These are phyloP conservation scores for Mycena amicta DNA, from an alignment of 768 basidiomycete species.

Conservation along the genomic window DNA sequence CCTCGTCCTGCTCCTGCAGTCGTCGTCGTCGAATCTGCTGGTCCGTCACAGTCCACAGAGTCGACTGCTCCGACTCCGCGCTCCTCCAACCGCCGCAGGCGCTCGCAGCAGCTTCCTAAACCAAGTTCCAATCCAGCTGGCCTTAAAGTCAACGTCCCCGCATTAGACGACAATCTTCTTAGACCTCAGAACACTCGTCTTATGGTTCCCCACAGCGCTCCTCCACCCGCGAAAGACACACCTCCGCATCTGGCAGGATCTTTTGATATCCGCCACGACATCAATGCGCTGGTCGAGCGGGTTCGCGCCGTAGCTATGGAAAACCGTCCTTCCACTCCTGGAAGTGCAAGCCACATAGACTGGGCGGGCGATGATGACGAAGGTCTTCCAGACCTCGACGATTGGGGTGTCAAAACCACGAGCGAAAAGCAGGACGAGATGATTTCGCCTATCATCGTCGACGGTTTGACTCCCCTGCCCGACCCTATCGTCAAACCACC, in stretches of 20 bases:
- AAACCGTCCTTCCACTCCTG: constrained; percentile 67
- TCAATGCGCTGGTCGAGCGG: constrained; percentile 78
- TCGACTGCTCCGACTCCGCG: constrained; percentile 37
- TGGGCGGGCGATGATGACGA: constrained; percentile 91
- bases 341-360: constrained; percentile 68
- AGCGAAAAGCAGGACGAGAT: constrained; percentile 37
- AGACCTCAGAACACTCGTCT: constrained; percentile 35
- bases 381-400: constrained; percentile 79
- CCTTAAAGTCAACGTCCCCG: constrained; percentile 36
- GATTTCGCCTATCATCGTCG: constrained; percentile 72
- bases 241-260: constrained; percentile 56
- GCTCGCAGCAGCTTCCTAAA: constrained; percentile 46
- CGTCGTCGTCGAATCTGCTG: constrained; percentile 27
- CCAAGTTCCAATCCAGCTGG: constrained; percentile 22
- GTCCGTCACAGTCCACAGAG: constrained; percentile 25
- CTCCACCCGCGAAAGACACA: constrained; percentile 49
- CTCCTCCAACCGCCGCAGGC: constrained; percentile 50
- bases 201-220: constrained; percentile 40
- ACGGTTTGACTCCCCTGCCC: constrained; percentile 62
- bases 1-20: constrained; percentile 34
- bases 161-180: constrained; percentile 35
- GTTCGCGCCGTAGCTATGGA: constrained; percentile 75
- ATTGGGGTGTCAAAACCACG: constrained; percentile 70
- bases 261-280: constrained; percentile 59
- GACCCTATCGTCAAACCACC: constrained; percentile 37